Evolutionary conservation across 371 early-diverging fungal genomes (phyloP), one percentile per base, ranked within the genome.

Genomic region (Rhizopus stolonifer): DNA sequence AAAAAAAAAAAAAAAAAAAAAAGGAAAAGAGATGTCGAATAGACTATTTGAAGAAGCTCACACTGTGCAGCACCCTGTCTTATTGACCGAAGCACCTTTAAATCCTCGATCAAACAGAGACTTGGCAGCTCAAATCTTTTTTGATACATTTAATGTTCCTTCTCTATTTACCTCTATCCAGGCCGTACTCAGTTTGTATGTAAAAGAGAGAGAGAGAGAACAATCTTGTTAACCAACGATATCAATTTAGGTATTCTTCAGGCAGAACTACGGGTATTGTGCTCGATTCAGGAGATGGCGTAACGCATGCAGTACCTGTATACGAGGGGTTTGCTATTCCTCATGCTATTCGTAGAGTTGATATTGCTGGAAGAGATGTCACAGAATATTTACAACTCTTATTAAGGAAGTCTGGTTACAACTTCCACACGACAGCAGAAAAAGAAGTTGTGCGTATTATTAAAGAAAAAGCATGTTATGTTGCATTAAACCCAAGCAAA

Each of bases 81-180:
- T 95, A 48, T 77, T 96, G 64, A 97, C 98, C 13, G 96, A 96
- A 74, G 94, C 95, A 23, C 96, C 96, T 38, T 80, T 93, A 49
- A 95, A 95, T 64, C 94, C 96, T 40, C 80, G 89, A 45, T 58
- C 74, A 21, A 92, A 95, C 74, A 84, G 98, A 46, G 98, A 98
- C 45, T 78, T 84, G 40, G 90, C 90, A 23, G 94, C 95, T 32
- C 95, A 95, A 72, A 89, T 96, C 54, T 90, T 96, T 65, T 96
- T 98, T 63, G 98, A 98, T 60, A 96, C 96, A 5, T 98, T 96
- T 79, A 95, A 96, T 58, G 94, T 92, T 9, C 97, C 97, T 15
- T 95, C 96, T 26, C 77, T 96, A 50, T 95, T 91, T 69, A 85
- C 94, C 42, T 92, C 94, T 19, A 90, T 96, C 62, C 98, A 96